Evolutionary conservation across 768 basidiomycete genomes (phyloP).

Genomic region (Pleurotus djamor): DNA sequence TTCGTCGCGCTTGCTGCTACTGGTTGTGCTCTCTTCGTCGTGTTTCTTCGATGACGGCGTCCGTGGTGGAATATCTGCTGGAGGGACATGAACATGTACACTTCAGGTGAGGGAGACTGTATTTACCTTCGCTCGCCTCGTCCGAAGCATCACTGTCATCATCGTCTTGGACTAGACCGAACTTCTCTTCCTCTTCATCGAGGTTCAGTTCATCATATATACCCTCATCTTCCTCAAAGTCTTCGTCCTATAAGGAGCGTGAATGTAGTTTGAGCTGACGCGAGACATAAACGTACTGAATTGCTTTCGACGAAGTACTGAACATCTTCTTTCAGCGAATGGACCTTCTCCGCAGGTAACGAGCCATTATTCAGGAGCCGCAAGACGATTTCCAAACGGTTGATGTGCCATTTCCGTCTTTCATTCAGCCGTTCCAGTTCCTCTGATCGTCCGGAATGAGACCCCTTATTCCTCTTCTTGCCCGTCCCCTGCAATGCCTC

Average conservation of each 20-base stretch:
- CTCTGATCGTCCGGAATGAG: conserved; percentile 68
- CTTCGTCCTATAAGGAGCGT: conserved; percentile 70
- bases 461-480: conserved; percentile 83
- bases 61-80: conserved; percentile 61
- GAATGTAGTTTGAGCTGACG: not conserved
- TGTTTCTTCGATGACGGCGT: conserved; percentile 65
- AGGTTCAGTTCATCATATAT: conserved; percentile 98
- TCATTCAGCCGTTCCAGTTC: conserved; percentile 90
- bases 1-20: conserved; percentile 70
- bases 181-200: conserved; percentile 95
- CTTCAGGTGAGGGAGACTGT: not conserved
- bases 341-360: conserved; percentile 76
- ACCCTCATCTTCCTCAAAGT: conserved; percentile 96
- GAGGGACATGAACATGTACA: conserved; percentile 1
- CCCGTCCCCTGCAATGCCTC: conserved; percentile 78
- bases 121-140: conserved; percentile 66
- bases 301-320: conserved; percentile 96
- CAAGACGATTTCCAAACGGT: conserved; percentile 88
- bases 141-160: conserved; percentile 80
- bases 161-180: conserved; percentile 76
- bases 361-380: conserved; percentile 94
- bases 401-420: conserved; percentile 93
- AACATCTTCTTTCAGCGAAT: conserved; percentile 89
- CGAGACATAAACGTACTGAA: conserved; percentile 57
- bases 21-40: conserved; percentile 71